phyloP scores from a whole-genome alignment of 345 rosid genomes.

The Gossypium anomalum region DNA sequence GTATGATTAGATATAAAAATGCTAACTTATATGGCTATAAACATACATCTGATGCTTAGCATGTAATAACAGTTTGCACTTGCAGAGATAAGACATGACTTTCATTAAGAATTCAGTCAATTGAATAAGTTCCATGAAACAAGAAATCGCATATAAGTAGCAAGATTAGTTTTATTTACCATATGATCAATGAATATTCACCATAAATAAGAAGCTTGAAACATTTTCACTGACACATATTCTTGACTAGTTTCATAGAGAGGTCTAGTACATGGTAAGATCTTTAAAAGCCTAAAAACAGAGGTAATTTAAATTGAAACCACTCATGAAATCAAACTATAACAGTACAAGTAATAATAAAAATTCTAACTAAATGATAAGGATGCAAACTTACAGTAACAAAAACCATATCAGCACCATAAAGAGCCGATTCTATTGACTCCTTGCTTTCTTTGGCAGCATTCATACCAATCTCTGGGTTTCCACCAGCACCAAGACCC shows the following conservation, averaged over 20 bases:
- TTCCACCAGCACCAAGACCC: constrained; percentile 98
- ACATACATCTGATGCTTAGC: neutral
- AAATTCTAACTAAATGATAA: neutral
- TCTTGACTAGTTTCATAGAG: neutral
- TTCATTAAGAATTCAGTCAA: neutral
- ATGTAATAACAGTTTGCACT: neutral
- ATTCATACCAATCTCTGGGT: constrained; percentile 96
- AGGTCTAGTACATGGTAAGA: no score
- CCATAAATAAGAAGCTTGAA: neutral
- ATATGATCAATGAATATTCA: neutral
- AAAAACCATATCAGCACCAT: constrained; percentile 93
- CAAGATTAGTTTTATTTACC: neutral
- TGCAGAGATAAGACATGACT: neutral
- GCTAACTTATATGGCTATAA: neutral
- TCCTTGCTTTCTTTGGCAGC: constrained; percentile 94
- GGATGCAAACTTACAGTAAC: constrained; percentile 63
- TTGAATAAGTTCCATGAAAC: neutral
- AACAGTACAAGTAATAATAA: neutral
- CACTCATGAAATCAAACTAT: neutral
- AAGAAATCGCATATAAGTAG: neutral
- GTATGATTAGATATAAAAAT: neutral
- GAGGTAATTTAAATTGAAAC: neutral
- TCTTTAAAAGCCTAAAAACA: neutral
- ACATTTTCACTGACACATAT: neutral
- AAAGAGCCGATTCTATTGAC: constrained; percentile 85